Base-by-base conservation (phyloP, 1,284 basidiomycete genomes). In the Puccinia coronata region DNA sequence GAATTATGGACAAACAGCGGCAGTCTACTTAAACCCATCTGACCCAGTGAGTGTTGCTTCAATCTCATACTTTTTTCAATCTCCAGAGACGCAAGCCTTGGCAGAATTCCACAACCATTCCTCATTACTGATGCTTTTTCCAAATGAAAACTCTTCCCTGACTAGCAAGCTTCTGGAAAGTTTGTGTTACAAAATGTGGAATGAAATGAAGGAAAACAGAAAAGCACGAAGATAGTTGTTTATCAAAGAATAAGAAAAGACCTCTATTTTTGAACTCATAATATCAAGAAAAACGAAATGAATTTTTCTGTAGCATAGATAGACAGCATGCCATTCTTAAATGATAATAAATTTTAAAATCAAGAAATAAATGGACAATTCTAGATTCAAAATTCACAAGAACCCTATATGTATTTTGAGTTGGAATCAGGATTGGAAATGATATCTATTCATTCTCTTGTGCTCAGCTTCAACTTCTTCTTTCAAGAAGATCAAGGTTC, bases 101-200 rank as follows among this genome's bases (percentile, higher is more conserved):
- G 16, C 8, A 47, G 16, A 11, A 51, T 51, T 4, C 11, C 12
- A 20, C 9, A 51, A 51, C 16, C 63, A 28, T 67, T 61, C 36
- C 59, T 16, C 59, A 36, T 28, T 20, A 36, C 59, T 36, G 59
- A 61, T 36, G 36, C 59, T 31, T 8, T 39, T 0, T 39, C 18
- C 61, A 8, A 39, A 34, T 2, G 12, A 36, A 16, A 34, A 28
- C 1, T 1, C 34, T 65, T 67, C 9, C 23, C 12, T 63, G 63
- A 67, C 41, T 36, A 67, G 63, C 63, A 67, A 67, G 63, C 63
- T 67, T 43, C 63, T 67, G 63, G 63, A 67, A 67, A 67, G 63
- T 47, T 47, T 67, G 63, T 67, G 63, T 23, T 67, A 20, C 63
- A 67, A 43, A 12, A 9, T 67, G 20, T 67, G 39, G 39, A 67